Base-by-base conservation (phyloP, 495 filamentous ascomycete genomes). In the Aspergillus funiculosus region DNA sequence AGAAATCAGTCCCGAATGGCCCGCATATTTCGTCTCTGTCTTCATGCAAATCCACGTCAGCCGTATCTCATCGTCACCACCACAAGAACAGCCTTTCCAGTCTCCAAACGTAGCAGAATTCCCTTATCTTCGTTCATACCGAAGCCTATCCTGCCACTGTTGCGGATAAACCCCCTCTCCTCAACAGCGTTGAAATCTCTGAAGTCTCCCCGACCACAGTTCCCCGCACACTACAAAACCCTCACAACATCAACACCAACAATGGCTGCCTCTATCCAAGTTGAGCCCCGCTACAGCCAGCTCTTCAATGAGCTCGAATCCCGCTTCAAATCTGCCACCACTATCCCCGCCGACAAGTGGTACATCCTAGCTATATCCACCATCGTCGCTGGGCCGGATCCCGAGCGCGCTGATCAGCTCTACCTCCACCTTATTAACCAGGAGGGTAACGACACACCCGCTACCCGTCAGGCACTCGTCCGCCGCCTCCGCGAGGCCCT, bases 311-410 rank as follows among this genome's bases (percentile, higher is more conserved):
- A 60, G 22, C 60, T 80, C 3, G 73, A 81, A 54, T 45, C 70
- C 39, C 67, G 67, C 40, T 79, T 80, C 53, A 67, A 72, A 21
- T 54, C 62, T 1, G 67, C 68, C 5, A 67, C 69, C 19, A 63
- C 54, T 13, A 55, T 78, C 10, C 73, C 75, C 20, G 50, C 50
- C 20, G 74, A 78, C 28, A 73, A 73, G 63, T 82, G 79, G 78
- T 76, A 78, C 43, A 67, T 82, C 19, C 62, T 79, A 3, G 72
- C 71, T 5, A 58, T 64, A 3, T 43, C 73, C n/a, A 68, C 70
- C 0, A 52, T 77, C 27, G 64, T 62, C 20, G 71, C 67, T 14
- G 60, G 69, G 20, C 60, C 66, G 1, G 69, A 76, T 35, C 71
- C 72, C 6, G 67, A 75, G 19, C 63, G 68, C 31, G 62, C 62